Evolutionary conservation across 2,329 filamentous ascomycete genomes (phyloP).

Genomic region (Ilyonectria destructans): DNA sequence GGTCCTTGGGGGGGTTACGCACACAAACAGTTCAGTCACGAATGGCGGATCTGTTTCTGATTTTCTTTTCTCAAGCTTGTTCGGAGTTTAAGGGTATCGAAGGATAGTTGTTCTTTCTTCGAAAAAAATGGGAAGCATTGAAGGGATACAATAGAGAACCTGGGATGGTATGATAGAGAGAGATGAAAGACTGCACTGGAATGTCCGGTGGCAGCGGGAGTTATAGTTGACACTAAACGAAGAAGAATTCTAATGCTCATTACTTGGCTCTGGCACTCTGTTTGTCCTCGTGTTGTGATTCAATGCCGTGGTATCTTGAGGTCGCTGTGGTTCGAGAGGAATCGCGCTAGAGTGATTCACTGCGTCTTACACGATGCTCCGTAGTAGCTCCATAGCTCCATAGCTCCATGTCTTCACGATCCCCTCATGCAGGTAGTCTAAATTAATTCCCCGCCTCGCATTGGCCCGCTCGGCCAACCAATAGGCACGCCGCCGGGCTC

Average conservation of each 20-base stretch:
- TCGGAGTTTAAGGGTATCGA: slow-evolving; percentile 41
- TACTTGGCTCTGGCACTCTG: slow-evolving; percentile 7
- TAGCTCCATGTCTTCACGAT: neutral
- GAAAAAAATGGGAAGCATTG: slow-evolving; percentile 33
- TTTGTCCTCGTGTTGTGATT: neutral
- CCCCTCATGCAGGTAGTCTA: slow-evolving; percentile 35
- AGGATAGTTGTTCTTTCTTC: slow-evolving; percentile 22
- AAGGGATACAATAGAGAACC: slow-evolving; percentile 28
- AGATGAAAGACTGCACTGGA: slow-evolving; percentile 6
- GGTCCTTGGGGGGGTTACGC: slow-evolving; percentile 10
- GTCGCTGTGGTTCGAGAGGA: neutral
- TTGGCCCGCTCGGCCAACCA: slow-evolving; percentile 33
- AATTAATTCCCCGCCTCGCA: slow-evolving; percentile 34
- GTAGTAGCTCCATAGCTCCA: no score
- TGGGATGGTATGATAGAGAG: slow-evolving; percentile 32
- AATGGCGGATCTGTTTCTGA: slow-evolving; percentile 11
- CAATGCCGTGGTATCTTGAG: neutral
- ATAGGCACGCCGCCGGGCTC: slow-evolving; percentile 32
- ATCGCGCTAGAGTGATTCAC: neutral
- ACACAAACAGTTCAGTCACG: slow-evolving; percentile 12
- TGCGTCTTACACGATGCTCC: neutral
- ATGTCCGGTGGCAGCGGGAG: slow-evolving; percentile 10
- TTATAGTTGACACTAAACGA: slow-evolving; percentile 19
- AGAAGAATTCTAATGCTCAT: slow-evolving; percentile 19
- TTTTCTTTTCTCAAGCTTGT: slow-evolving; percentile 30